These are phyloP conservation scores for Coemansia guatemalensis DNA, from an alignment of 192 early-diverging fungal genomes.

Conservation along the genomic window DNA sequence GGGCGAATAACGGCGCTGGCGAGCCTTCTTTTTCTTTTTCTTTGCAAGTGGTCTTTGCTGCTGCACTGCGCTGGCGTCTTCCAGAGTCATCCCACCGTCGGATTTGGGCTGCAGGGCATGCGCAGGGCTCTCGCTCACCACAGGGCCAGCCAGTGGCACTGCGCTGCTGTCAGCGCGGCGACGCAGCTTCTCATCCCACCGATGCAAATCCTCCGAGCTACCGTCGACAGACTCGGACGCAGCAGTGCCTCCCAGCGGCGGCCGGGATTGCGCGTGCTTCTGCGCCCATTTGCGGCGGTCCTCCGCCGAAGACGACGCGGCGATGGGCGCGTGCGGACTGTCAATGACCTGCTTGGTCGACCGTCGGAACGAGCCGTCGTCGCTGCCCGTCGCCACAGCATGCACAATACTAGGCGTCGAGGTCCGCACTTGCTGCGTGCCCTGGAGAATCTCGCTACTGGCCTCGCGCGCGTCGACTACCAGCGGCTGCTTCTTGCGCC, in stretches of 20 bases:
- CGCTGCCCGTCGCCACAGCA: background rate
- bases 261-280: constrained; percentile 21
- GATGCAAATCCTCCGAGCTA: constrained; percentile 13
- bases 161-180: constrained; percentile 18
- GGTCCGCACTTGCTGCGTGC: constrained; percentile 23
- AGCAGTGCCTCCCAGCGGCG: constrained; percentile 22
- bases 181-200: constrained; percentile 35
- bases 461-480: constrained; percentile 41
- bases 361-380: background rate
- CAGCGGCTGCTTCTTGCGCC: constrained; percentile 48
- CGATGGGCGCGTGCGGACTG: constrained; percentile 17
- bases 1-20: constrained; percentile 19
- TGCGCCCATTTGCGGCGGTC: constrained; percentile 41
- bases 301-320: constrained; percentile 10
- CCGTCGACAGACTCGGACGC: background rate
- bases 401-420: constrained; percentile 26
- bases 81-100: constrained; percentile 29
- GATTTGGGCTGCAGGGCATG: constrained; percentile 34
- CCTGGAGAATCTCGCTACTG: constrained; percentile 36
- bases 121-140: constrained; percentile 17
- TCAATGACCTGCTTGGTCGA: constrained; percentile 25
- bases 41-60: background rate
- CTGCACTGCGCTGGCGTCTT: constrained; percentile 13
- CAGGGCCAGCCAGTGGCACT: background rate
- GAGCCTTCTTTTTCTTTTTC: constrained; percentile 19